Percentiles rank a stretch among this genome's conserved stretches.
phyloP scores from a whole-genome alignment of 345 rosid species.

The Brassica nigra region DNA sequence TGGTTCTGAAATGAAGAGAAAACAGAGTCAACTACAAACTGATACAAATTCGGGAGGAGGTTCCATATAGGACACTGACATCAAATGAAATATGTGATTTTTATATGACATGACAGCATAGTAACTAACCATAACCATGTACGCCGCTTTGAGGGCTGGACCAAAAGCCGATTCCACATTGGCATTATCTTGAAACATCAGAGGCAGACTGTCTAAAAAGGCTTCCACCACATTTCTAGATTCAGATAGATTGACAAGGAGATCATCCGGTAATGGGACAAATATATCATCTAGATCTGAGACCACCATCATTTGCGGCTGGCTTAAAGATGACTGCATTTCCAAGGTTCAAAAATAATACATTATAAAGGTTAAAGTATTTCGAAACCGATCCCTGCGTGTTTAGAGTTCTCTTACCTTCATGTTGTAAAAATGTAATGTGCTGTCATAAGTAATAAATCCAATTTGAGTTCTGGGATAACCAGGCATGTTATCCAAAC shows the following conservation, averaged over 20 bases:
- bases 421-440: constrained; percentile 94
- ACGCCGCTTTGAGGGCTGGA: constrained; percentile 93
- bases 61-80: constrained; percentile 3
- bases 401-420: constrained; percentile 60
- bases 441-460: constrained; percentile 96
- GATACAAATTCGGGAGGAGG: constrained; percentile 2
- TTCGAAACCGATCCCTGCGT: constrained; percentile 5
- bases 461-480: constrained; percentile 98
- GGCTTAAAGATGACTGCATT: constrained; percentile 90
- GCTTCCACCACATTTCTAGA: constrained; percentile 87
- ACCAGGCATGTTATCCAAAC: constrained; percentile 95
- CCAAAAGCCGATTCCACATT: constrained; percentile 99
- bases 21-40: constrained; percentile 28
- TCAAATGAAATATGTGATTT: neutral
- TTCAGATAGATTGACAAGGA: constrained; percentile 97
- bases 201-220: constrained; percentile 87
- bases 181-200: constrained; percentile 89
- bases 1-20: constrained; percentile 57
- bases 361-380: neutral
- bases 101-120: constrained; percentile 20
- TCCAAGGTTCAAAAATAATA: constrained; percentile 33
- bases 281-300: constrained; percentile 94
- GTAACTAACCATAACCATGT: constrained; percentile 86
- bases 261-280: constrained; percentile 94
- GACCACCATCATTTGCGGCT: constrained; percentile 99